Evolutionary conservation across 768 basidiomycete species (phyloP), one percentile per base, ranked within the genome.

Genomic region (Lentinula sp.): DNA sequence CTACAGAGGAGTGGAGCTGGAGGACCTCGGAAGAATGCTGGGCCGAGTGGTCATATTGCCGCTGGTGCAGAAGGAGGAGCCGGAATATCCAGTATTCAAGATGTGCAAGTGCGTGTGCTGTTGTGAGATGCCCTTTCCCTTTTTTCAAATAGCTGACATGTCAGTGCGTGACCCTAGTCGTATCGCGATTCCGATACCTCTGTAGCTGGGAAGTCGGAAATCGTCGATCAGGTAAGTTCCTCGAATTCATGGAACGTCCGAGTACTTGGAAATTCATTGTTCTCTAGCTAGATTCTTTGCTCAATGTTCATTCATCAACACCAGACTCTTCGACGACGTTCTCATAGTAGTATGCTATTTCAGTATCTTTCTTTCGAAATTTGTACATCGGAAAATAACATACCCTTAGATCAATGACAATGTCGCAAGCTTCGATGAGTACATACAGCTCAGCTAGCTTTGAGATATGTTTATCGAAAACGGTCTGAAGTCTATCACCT

Each of bases 1-100:
- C 91, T 93, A 61, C 71, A 77, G 8, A 71, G 70, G 2, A 78
- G 79, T 60, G 71, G 72, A 8, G 66, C 67, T 41, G 57, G 63
- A 42, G 39, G 35, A 18, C 10, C 37, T 28, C 64, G 66, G 18
- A 72, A 70, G 63, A 69, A 70, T 39, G 61, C 64, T 12, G 61
- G 54, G 23, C 39, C 61, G 28, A 56, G 55, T 43, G 41, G 41
- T 28, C 28, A 28, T 33, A 13, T 20, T 13, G 18, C 28, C 10
- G 23, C 41, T 43, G 41, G 55, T 41, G 20, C 45, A 37, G 43
- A 59, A 6, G 33, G n/a, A 23, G 56, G 56, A 20, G 41, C 45
- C 42, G 41, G 56, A 18, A 35, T 23, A 7, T 23, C 45, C 16
- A 48, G 37, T 48, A 23, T 46, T 32, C 56, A 57, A 32, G 45